Base-by-base conservation (phyloP, 495 filamentous ascomycete species). In the Delitschia confertaspora region DNA sequence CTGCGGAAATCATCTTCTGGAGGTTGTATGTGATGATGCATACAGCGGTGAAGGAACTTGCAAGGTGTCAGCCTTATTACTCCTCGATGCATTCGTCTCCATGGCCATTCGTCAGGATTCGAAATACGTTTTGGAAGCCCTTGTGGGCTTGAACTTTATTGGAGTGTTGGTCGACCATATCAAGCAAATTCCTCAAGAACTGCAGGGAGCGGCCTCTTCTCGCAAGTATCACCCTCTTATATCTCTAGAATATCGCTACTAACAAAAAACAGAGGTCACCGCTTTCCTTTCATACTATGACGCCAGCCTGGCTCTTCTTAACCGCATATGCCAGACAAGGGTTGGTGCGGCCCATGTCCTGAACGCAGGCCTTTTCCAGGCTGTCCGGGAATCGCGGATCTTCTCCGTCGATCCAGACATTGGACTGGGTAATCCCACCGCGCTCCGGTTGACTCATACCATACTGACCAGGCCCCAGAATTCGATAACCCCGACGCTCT, bases 341-440 rank as follows among this genome's bases (percentile, higher is more conserved):
- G 63, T 61, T 6, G 93, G 91, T 14, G 88, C 89, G 11, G 80
- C 74, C 23, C 76, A 82, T 39, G 77, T 96, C 25, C 69, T 95
- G 10, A 86, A 87, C 44, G 79, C 84, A 14, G 88, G 89, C 38
- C 73, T 99, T n/a, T 93, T 99, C 69, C 73, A 79, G 39, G 72
- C 83, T 0, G 70, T 95, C 18, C 80, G 80, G 16, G 74, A 81
- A 18, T 91, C 87, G 3, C 71, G 75, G 7, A 68, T 95, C 9
- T 96, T 96, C 60, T 73, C 78, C n/a, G 79, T 80, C 17, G 91
- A 99, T 62, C 89, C 93, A 4, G 91, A 99, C 62, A 76, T 96
- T 45, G 86, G 88, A 19, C 72, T 88, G 48, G 79, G 80, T 84
- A 50, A 56, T 76, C 67, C 29, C 35, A 35, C 10, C 18, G 27